phyloP scores from a whole-genome alignment of 2,329 filamentous ascomycete genomes.

The Pseudogymnoascus sp. region DNA sequence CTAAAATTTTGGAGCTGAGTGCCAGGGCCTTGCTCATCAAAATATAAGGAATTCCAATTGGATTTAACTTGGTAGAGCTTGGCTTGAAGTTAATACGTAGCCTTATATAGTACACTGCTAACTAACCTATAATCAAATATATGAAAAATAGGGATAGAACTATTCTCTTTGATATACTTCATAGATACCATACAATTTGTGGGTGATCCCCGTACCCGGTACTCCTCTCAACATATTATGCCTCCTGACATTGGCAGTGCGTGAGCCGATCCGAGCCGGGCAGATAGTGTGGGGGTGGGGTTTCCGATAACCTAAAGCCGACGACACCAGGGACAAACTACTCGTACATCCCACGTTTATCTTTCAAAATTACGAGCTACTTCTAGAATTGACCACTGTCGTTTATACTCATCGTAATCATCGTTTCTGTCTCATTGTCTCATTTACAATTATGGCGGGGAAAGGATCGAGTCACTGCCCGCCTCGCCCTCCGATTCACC shows the following conservation, averaged over 20 bases:
- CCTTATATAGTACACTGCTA: neutral
- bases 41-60: conserved; percentile 10
- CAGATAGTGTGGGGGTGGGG: neutral
- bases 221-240: no score
- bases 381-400: neutral
- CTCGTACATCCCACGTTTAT: neutral
- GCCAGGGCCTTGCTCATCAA: conserved; percentile 14
- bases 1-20: conserved; percentile 12
- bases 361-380: neutral
- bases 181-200: no score
- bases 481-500: conserved; percentile 34
- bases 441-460: neutral
- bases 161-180: conserved; percentile 14
- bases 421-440: neutral
- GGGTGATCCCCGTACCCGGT: no score
- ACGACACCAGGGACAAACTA: neutral
- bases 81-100: neutral
- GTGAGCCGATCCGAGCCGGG: neutral
- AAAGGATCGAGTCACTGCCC: neutral
- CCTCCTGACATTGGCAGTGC: no score
- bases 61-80: conserved; percentile 9
- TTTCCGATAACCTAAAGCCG: neutral
- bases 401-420: neutral
- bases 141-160: conserved; percentile 12
- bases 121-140: conserved; percentile 13